A percentile compares a stretch with the other conserved stretches of the same genome.
Evolutionary conservation across 352 stramenopile species (phyloP).

Genomic region (Phytophthora ohioensis): DNA sequence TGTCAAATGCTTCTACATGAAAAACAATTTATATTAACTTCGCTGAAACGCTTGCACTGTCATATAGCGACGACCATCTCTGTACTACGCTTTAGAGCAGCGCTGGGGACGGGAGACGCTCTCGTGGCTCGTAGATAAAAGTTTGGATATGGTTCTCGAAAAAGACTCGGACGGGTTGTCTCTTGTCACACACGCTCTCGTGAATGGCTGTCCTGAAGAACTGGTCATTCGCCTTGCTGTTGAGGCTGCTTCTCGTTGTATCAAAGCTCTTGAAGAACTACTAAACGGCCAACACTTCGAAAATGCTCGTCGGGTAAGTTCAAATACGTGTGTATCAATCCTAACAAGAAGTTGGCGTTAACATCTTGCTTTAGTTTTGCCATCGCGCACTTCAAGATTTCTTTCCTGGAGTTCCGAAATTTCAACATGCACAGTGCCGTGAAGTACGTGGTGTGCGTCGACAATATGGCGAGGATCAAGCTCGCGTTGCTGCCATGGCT

Average conservation of each 20-base stretch:
- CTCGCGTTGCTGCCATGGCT: constrained; percentile 13
- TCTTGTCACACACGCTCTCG: constrained; percentile 53
- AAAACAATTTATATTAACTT: neutral
- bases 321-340: neutral
- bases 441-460: constrained; percentile 21
- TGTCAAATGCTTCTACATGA: neutral
- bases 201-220: constrained; percentile 53
- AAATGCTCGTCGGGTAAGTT: constrained; percentile 59
- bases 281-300: constrained; percentile 53
- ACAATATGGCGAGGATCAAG: constrained; percentile 16
- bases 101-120: constrained; percentile 55
- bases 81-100: constrained; percentile 57
- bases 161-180: constrained; percentile 61
- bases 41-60: neutral
- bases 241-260: constrained; percentile 40
- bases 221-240: constrained; percentile 69
- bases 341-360: neutral
- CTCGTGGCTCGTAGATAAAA: constrained; percentile 64
- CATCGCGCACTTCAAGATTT: constrained; percentile 52
- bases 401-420: constrained; percentile 72
- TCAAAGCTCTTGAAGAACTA: constrained; percentile 37
- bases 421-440: constrained; percentile 56
- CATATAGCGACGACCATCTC: constrained; percentile 13
- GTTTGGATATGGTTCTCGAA: constrained; percentile 38
- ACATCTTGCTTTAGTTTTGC: constrained; percentile 48